Base-by-base conservation (phyloP, 176 grass and related monocot species). In the Eragrostis curvula region DNA sequence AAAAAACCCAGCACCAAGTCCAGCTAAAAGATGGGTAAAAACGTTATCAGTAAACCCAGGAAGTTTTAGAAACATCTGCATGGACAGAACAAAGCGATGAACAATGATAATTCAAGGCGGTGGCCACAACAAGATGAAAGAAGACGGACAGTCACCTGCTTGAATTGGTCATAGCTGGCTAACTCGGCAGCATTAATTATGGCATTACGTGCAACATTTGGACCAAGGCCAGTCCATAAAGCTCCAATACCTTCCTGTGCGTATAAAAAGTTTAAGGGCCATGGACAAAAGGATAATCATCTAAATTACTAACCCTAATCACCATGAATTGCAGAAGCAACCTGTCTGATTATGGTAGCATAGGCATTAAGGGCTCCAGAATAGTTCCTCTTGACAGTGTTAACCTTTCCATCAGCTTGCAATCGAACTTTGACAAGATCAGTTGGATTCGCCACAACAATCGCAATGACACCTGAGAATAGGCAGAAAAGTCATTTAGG, bases 391-490 rank as follows among this genome's bases (percentile, higher is more conserved):
- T 88, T 93, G n/a, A 80, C 74, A 62, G 88, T 71, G 21, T 88
- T 79, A 66, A 67, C 85, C 76, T 97, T 97, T 75, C 95, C 95
- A 89, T 94, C 92, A 74, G 95, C 87, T 91, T 92, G 95, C 83
- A 97, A 87, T 43, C 95, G 85, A 78, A 97, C 89, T 92, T 94
- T 97, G 12, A 97, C 95, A 84, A 97, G 89, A 87, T 97, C 95
- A 68, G 89, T 97, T 79, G 95, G 95, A 80, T 92, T 97, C 76
- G 95, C 95, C 48, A 94, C 85, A 68, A 78, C 49, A 70, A 97
- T 97, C 0, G 87, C 95, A 57, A 97, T 68, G 41, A 89, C 83
- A 78, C 95, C 95, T 97, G 71, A 23, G 27, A 47, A 76, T 23
- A 62, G 43, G 56, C 23, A 63, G 3, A 83, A 36, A 18, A 24